Evolutionary conservation across 495 filamentous ascomycete genomes (phyloP).

Genomic region (Trichoderma reesei): DNA sequence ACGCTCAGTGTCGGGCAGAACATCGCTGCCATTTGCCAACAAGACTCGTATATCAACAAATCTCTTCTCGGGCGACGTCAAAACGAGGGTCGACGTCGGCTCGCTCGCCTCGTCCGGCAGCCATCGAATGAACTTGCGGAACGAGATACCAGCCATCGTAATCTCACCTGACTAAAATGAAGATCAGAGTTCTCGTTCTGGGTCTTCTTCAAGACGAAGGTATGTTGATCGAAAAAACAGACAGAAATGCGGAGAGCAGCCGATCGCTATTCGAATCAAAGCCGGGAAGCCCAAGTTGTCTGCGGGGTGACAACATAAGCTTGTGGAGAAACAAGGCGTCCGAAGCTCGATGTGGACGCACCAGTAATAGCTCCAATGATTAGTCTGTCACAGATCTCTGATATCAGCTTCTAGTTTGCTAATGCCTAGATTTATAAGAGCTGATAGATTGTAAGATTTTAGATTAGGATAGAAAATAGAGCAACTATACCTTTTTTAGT

Average conservation of each 20-base stretch:
- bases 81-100: conserved; percentile 34
- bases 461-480: too few species aligned
- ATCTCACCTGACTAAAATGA: not conserved
- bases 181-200: not conserved
- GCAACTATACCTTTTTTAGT: too few species aligned
- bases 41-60: conserved; percentile 45
- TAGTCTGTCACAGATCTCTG: too few species aligned
- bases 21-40: not conserved
- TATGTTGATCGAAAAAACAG: not conserved
- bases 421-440: too few species aligned
- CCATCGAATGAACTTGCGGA: conserved; percentile 34
- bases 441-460: too few species aligned
- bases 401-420: too few species aligned
- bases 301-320: not conserved
- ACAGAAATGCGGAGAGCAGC: not conserved
- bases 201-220: not conserved
- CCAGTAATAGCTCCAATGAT: too few species aligned
- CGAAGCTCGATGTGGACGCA: too few species aligned
- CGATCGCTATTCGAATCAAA: not conserved
- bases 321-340: not conserved
- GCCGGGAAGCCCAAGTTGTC: not conserved
- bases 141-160: conserved; percentile 28
- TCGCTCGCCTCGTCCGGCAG: conserved; percentile 29
- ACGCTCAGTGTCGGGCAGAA: not conserved
- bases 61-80: conserved; percentile 37